Conservation (phyloP, 495 filamentous ascomycete species). For the Annulohypoxylon moriforme region DNA sequence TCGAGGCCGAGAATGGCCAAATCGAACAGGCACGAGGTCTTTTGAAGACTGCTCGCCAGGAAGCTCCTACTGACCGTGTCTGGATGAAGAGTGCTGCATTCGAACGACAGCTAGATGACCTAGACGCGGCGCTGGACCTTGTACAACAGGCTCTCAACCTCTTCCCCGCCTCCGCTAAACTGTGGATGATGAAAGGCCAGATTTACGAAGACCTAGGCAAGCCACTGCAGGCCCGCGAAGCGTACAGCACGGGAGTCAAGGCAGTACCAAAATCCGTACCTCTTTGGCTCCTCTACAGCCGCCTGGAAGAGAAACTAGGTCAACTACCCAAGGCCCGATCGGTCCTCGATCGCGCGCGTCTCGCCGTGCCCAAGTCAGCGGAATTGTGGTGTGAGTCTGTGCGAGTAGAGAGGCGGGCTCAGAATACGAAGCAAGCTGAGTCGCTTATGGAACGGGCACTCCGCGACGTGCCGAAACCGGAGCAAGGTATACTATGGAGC, state of each 20-base stretch:
- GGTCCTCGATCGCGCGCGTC: conserved; percentile 88
- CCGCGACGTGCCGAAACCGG: conserved; percentile 82
- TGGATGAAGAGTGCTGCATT: conserved; percentile 96
- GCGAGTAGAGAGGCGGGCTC: conserved; percentile 88
- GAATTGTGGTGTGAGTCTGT: conserved; percentile 93
- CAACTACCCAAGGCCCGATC: conserved; percentile 90
- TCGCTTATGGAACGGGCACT: conserved; percentile 90
- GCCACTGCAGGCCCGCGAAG: conserved; percentile 86
- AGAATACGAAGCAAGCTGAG: conserved; percentile 85
- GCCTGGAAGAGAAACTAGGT: conserved; percentile 87
- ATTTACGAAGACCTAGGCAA: conserved; percentile 86
- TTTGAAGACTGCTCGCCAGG: conserved; percentile 79
- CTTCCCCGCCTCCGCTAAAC: conserved; percentile 87
- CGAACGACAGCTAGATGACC: conserved; percentile 83
- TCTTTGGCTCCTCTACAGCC: conserved; percentile 87
- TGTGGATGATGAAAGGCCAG: conserved; percentile 99
- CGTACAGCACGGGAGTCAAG: conserved; percentile 88
- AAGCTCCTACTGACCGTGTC: conserved; percentile 93
- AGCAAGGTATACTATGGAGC: conserved; percentile 87
- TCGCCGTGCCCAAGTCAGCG: conserved; percentile 84
- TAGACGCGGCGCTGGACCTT: conserved; percentile 83
- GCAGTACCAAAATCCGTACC: conserved; percentile 85
- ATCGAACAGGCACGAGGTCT: conserved; percentile 83
- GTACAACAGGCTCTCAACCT: conserved; percentile 86
- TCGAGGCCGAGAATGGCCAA: conserved; percentile 87